These are phyloP conservation scores for Triticum urartu DNA, from an alignment of 176 grass and related monocot genomes.

Conservation along the genomic window DNA sequence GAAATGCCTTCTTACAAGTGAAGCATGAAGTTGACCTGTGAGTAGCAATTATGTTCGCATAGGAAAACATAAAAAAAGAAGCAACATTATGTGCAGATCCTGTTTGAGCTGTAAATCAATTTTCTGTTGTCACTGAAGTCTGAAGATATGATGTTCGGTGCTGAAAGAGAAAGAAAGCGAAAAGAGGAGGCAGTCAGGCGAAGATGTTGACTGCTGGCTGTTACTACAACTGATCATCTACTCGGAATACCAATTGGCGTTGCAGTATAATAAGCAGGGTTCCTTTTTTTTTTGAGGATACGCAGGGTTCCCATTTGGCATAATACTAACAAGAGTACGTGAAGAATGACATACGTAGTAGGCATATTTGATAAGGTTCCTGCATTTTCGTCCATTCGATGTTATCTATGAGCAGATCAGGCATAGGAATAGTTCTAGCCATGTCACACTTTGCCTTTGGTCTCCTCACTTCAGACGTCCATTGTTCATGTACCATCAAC, in stretches of 20 bases:
- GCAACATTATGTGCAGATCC: not conserved
- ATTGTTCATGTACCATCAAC: not conserved
- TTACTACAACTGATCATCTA: no score
- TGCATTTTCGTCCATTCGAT: no score
- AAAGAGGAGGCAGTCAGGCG: not conserved
- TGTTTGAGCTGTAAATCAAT: not conserved
- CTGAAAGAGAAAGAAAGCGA: not conserved
- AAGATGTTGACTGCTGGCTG: no score
- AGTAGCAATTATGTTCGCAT: not conserved
- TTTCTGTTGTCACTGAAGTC: not conserved
- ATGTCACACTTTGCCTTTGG: not conserved
- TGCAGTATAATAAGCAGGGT: not conserved
- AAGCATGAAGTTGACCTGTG: not conserved
- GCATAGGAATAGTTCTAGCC: no score
- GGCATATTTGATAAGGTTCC: not conserved
- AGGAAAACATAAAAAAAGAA: not conserved
- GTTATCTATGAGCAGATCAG: no score
- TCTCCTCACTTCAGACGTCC: not conserved
- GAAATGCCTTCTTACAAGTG: not conserved
- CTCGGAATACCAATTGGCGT: not conserved
- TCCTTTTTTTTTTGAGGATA: no score
- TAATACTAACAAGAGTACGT: not conserved
- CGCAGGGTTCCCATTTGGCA: not conserved
- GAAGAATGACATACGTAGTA: not conserved
- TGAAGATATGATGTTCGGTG: not conserved